A percentile compares a stretch with the other conserved stretches of the same genome.
phyloP scores from a whole-genome alignment of 2,329 filamentous ascomycete species.

The Tolypocladium paradoxum region DNA sequence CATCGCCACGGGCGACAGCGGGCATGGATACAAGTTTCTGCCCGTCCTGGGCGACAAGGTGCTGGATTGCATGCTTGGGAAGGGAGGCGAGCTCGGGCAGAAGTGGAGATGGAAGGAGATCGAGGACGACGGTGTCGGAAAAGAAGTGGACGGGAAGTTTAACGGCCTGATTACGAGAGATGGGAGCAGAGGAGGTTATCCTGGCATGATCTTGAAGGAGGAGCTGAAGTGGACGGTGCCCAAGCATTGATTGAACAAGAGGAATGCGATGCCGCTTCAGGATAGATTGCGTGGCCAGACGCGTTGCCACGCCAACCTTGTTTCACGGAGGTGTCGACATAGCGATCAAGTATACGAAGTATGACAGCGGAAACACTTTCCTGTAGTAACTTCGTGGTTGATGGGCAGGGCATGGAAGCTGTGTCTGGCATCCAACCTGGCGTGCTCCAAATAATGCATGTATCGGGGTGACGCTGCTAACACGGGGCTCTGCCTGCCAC shows the following conservation, averaged over 20 bases:
- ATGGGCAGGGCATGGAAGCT: background rate
- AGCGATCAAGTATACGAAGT: background rate
- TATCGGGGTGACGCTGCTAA: background rate
- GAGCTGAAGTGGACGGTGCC: conserved; percentile 20
- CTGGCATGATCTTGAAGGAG: conserved; percentile 34
- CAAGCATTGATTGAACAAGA: conserved; percentile 6
- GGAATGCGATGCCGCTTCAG: background rate
- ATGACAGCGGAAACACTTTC: background rate
- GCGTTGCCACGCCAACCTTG: background rate
- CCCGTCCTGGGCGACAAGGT: conserved; percentile 55
- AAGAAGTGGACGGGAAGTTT: conserved; percentile 24
- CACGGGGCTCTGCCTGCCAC: background rate
- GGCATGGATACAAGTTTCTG: conserved; percentile 60
- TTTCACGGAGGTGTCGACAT: background rate
- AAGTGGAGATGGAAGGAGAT: conserved; percentile 57
- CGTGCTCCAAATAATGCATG: background rate
- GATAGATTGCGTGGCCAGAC: background rate
- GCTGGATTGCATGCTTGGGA: conserved; percentile 40
- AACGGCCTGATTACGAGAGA: conserved; percentile 37
- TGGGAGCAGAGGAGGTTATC: conserved; percentile 38
- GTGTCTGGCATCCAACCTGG: background rate
- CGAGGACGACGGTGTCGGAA: conserved; percentile 22
- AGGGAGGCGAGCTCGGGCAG: conserved; percentile 37
- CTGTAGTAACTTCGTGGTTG: too few species aligned
- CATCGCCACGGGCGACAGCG: conserved; percentile 51